Percentiles rank a stretch among this genome's conserved stretches.
Conservation (phyloP, 495 filamentous ascomycete genomes). For the Penicillium subrubescens region DNA sequence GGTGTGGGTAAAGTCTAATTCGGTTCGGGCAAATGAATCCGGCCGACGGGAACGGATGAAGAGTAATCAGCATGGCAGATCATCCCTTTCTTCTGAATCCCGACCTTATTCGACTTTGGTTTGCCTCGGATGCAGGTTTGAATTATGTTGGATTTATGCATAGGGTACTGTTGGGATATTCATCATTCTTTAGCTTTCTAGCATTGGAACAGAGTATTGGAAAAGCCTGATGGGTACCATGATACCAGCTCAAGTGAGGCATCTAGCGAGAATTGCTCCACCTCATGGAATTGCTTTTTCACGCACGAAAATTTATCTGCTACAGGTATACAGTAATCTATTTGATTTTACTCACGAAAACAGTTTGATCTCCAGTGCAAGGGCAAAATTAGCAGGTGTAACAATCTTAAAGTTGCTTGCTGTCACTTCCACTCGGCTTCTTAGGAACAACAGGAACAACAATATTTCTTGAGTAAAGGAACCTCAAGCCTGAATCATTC, state of each 20-base stretch:
- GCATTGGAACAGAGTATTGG: too few species aligned
- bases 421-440: neutral
- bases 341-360: neutral
- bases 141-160: neutral
- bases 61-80: neutral
- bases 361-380: neutral
- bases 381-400: neutral
- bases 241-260: too few species aligned
- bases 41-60: constrained; percentile 7
- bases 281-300: neutral
- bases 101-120: neutral
- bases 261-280: neutral
- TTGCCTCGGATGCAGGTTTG: neutral
- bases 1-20: neutral
- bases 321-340: neutral
- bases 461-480: neutral
- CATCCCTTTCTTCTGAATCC: neutral
- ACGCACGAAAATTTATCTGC: neutral
- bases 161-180: neutral
- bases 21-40: constrained; percentile 5
- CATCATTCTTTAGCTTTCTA: neutral
- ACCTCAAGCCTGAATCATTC: neutral
- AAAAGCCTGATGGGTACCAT: too few species aligned
- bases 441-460: neutral
- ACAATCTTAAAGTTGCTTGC: neutral